A percentile compares a stretch with the other conserved stretches of the same genome.
phyloP scores from a whole-genome alignment of 1,284 basidiomycete genomes.

The Rhodotorula mucilaginosa region DNA sequence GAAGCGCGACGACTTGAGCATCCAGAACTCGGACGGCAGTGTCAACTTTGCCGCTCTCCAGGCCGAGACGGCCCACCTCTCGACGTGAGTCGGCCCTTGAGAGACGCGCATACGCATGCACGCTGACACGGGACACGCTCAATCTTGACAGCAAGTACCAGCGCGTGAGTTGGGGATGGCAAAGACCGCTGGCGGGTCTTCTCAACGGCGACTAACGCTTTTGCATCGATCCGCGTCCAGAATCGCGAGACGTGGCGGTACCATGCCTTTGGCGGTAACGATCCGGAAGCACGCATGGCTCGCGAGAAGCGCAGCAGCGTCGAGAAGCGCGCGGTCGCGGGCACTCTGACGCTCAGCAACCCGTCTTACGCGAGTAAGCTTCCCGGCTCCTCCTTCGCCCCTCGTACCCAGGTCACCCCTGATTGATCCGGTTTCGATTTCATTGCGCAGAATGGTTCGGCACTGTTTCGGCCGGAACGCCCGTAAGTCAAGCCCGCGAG shows the following conservation, averaged over 20 bases:
- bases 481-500: conserved; percentile 7
- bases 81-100: not conserved
- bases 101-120: fast-evolving
- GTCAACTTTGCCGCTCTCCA: conserved; percentile 12
- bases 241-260: conserved; percentile 11
- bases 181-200: not conserved
- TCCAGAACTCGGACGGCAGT: conserved; percentile 20
- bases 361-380: not conserved
- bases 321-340: not conserved
- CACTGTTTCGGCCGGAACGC: conserved; percentile 22
- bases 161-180: conserved; percentile 4
- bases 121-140: not conserved
- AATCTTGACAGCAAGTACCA: conserved; percentile 27
- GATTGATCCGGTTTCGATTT: not conserved
- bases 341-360: not conserved
- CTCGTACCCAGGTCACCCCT: not conserved
- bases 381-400: too few species aligned
- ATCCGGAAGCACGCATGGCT: not conserved
- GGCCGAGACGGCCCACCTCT: conserved; percentile 1
- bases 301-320: conserved; percentile 16
- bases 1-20: conserved; percentile 15
- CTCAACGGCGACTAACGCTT: not conserved
- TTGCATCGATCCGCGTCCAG: not conserved
- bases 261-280: not conserved
- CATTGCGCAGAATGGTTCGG: conserved; percentile 25